phyloP scores from a whole-genome alignment of 2,329 filamentous ascomycete genomes.

The Xylaria multiplex region DNA sequence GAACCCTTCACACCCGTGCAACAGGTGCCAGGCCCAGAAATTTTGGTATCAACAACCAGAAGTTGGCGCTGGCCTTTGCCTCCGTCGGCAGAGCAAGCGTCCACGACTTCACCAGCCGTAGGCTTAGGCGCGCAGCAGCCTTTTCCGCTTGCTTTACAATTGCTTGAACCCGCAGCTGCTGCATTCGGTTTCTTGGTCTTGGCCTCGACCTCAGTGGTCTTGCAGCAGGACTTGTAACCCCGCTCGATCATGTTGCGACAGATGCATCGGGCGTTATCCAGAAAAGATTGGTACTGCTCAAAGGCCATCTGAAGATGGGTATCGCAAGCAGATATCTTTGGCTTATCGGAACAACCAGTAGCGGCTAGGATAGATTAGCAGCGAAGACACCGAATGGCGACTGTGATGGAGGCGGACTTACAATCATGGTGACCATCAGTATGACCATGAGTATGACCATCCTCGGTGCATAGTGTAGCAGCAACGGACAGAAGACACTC shows the following conservation, averaged over 20 bases:
- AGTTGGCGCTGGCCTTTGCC: slow-evolving; percentile 5
- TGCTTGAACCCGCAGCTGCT: background rate
- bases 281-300: slow-evolving; percentile 31
- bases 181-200: background rate
- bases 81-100: slow-evolving; percentile 5
- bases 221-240: slow-evolving; percentile 31
- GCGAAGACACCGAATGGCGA: background rate
- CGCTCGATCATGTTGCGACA: slow-evolving; percentile 34
- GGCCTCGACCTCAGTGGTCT: slow-evolving; percentile 8
- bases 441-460: slow-evolving; percentile 19
- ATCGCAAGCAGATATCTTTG: slow-evolving; percentile 21
- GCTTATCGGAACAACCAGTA: background rate
- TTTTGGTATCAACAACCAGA: background rate
- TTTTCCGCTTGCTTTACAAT: slow-evolving; percentile 1
- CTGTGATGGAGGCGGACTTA: slow-evolving; percentile 1
- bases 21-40: background rate
- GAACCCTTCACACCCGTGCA: background rate
- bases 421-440: slow-evolving; percentile 10
- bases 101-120: background rate
- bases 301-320: slow-evolving; percentile 32
- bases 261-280: slow-evolving; percentile 32
- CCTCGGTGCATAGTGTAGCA: slow-evolving; percentile 30
- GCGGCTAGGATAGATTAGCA: slow-evolving; percentile 15
- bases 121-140: slow-evolving; percentile 9
- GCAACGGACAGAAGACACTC: slow-evolving; percentile 31